Conservation (phyloP, 176 grass and related monocot species). For the Eragrostis curvula region DNA sequence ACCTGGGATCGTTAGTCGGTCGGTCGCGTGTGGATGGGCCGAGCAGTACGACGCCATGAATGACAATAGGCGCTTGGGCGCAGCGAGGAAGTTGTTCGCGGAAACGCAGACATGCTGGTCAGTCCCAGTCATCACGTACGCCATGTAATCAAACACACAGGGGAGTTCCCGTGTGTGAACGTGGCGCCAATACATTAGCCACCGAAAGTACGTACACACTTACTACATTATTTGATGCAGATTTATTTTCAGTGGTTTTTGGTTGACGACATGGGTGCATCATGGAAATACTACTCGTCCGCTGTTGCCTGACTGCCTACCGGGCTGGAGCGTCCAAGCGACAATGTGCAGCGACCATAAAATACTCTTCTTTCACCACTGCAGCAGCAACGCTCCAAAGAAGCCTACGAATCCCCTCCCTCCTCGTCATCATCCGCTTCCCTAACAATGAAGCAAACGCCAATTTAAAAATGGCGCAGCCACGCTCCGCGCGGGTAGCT, state of each 20-base stretch:
- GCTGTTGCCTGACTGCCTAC: neutral
- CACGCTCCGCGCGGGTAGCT: neutral
- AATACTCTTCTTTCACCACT: too few relatives aligned
- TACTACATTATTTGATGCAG: neutral
- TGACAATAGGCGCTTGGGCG: neutral
- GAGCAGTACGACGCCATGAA: slow-evolving; percentile 8
- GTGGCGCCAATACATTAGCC: neutral
- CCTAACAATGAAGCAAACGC: neutral
- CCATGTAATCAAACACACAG: neutral
- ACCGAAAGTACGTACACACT: neutral
- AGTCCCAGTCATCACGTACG: neutral
- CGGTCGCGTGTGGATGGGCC: neutral
- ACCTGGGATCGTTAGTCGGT: slow-evolving; percentile 20
- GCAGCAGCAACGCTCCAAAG: neutral
- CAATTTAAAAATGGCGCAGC: neutral
- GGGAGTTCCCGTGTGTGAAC: too few relatives aligned
- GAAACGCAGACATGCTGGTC: slow-evolving; percentile 27
- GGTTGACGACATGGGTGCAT: neutral
- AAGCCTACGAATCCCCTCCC: neutral
- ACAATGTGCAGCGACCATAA: neutral
- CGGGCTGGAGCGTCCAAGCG: neutral
- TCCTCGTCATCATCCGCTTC: neutral
- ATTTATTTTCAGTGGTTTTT: neutral
- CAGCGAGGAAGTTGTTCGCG: neutral
- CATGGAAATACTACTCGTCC: too few relatives aligned